Evolutionary conservation across 116 monocot genomes (phyloP), one percentile per base, ranked within the genome.

Genomic region (Posidonia oceanica): DNA sequence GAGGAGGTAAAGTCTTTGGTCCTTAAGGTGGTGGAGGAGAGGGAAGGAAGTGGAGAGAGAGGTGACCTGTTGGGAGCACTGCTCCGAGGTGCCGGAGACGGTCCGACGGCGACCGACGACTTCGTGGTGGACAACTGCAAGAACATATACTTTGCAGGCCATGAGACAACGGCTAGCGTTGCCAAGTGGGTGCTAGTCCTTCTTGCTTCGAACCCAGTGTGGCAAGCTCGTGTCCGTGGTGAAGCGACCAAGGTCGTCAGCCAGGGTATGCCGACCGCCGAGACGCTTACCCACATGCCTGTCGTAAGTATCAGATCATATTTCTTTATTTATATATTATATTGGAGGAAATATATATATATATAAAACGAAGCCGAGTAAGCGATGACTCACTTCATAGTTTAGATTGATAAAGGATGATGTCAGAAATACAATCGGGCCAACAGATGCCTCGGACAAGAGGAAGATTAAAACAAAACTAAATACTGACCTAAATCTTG

Each of bases 141-240:
- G 77, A 80, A 60, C 70, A 79, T 86, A 23, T 86, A 82, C 76
- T 82, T 86, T 20, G 86, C 79, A 7, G 80, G 79, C 18, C 77
- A 76, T 21, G 86, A 86, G 42, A 86, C 82, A 0, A 77, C 79
- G 1, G 8, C 70, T 82, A 36, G 65, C 73, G 44, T 51, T 68
- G 2, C 67, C 74, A 16, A 64, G 61, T 5, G 79, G 82, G 85
- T 77, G 74, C 72, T 75, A 71, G 71, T 86, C 68, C 70, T 86
- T 11, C 80, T 86, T 11, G 74, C 82, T 12, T 14, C 58, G 0
- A 41, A 82, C 22, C 75, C 74, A 4, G 74, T 79, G 10, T 86
- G 86, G 86, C 86, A 86, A 64, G 68, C 68, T 20, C 74, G 74
- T 7, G 77, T 68, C 17, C 76, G 79, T 3, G 72, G 56, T n/a